Conservation (phyloP, 768 basidiomycete genomes). For the Lactarius evosmus region DNA sequence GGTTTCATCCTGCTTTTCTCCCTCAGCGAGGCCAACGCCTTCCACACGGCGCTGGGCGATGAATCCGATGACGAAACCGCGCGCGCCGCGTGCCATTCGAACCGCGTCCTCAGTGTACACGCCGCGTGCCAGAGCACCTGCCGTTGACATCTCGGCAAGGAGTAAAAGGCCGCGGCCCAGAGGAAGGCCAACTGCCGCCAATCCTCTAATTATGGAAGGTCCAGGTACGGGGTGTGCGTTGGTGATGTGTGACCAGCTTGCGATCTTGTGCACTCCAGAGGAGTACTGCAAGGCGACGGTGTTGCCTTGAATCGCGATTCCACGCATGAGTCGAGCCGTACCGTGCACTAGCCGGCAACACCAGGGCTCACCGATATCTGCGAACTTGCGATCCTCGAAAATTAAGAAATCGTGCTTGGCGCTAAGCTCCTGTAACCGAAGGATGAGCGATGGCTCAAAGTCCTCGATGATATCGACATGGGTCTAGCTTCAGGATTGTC, state of each 20-base stretch:
- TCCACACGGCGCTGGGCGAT: conserved; percentile 89
- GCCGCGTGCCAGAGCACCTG: conserved; percentile 80
- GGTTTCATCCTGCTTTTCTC: conserved; percentile 6
- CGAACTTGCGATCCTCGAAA: conserved; percentile 98
- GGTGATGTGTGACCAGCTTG: conserved; percentile 94
- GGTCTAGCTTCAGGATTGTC: conserved; percentile 52
- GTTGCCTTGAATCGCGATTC: conserved; percentile 60
- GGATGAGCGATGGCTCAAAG: conserved; percentile 71
- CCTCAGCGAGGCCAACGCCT: conserved; percentile 44
- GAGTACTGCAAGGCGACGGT: conserved; percentile 95
- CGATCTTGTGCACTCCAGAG: conserved; percentile 87
- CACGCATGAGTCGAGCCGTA: background rate
- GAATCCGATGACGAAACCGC: conserved; percentile 93
- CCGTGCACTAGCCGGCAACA: background rate
- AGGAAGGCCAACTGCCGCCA: conserved; percentile 81
- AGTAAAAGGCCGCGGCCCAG: conserved; percentile 83
- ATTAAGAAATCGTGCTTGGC: conserved; percentile 88
- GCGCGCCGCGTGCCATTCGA: conserved; percentile 77
- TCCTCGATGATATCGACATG: conserved; percentile 96
- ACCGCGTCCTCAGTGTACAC: conserved; percentile 82
- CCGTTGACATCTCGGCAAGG: conserved; percentile 95
- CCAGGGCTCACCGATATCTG: conserved; percentile 79
- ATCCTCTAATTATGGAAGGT: conserved; percentile 90
- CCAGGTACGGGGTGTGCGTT: conserved; percentile 97
- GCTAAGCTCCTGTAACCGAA: conserved; percentile 65